Base-by-base conservation (phyloP, 1,139 yeast species). In the Nakaseomyces sp. region DNA sequence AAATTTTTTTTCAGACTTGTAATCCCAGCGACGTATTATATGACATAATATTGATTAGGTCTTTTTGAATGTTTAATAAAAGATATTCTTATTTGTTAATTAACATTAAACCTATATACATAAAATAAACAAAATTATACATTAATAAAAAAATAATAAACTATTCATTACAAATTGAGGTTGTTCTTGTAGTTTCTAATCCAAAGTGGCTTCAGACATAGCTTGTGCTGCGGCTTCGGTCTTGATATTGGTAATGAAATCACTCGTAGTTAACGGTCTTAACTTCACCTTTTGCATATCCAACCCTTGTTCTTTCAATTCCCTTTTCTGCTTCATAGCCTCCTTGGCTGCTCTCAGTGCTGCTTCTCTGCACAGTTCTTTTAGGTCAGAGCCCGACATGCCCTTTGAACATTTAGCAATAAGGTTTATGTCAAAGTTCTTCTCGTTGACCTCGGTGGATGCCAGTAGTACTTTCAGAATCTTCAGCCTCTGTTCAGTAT, bases 341-440 rank as follows among this genome's bases (percentile, higher is more conserved):
- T 89, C 96, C 54, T 95, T 73, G 60, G 91, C 89, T 0, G 96
- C 88, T 50, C 74, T 74, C 68, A 89, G 77, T 1, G 95, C 96
- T 0, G 98, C 98, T 56, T 87, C 94, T 47, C 98, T 75, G 60
- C 96, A 87, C 44, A 87, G 69, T 60, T 91, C 98, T 54, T 86
- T 81, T 56, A 91, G 72, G 57, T 91, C 98, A 5, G 95, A 84
- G 1, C 98, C 98, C 54, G 95, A 84, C 60, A 76, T 71, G 1
- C 95, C 95, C 13, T 73, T 75, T 1, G 96, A 85, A 43, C 72
- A 65, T 5, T 62, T 59, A 2, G 85, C 89, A 15, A 91, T 70
- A 5, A 67, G 64, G 26, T 78, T 75, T 42, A 82, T 58, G 49
- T 81, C 81, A 56, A 89, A 87, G 16, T 69, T 72, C 0, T 61